Percentiles rank a stretch among this genome's conserved stretches.
Evolutionary conservation across 2,329 filamentous ascomycete genomes (phyloP).

Genomic region (Pseudopithomyces chartarum): DNA sequence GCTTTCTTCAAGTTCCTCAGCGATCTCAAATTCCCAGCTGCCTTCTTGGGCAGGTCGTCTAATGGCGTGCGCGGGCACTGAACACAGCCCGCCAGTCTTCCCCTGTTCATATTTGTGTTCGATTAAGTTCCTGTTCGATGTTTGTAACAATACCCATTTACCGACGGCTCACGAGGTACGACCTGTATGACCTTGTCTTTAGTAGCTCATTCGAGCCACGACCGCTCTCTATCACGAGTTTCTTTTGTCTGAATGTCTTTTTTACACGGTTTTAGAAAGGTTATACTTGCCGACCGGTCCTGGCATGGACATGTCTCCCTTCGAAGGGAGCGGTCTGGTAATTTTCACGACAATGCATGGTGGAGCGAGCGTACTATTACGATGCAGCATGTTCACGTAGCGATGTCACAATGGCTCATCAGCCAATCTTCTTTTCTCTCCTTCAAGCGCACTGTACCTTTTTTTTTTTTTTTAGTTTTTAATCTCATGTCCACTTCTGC

Average conservation of each 20-base stretch:
- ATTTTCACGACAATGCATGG: slow-evolving; percentile 23
- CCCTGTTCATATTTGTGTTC: slow-evolving; percentile 39
- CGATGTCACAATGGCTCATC: slow-evolving; percentile 32
- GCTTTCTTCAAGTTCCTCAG: slow-evolving; percentile 46
- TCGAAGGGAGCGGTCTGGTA: slow-evolving; percentile 23
- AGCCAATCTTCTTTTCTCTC: slow-evolving; percentile 20
- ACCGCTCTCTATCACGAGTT: slow-evolving; percentile 43
- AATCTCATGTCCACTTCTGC: slow-evolving; percentile 31
- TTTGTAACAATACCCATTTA: slow-evolving; percentile 40
- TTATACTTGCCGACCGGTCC: slow-evolving; percentile 19
- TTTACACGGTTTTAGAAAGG: slow-evolving; percentile 27
- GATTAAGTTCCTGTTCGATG: slow-evolving; percentile 30
- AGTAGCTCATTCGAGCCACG: slow-evolving; percentile 37
- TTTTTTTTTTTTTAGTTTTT: slow-evolving; percentile 24
- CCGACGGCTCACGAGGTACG: slow-evolving; percentile 42
- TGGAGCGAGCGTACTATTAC: slow-evolving; percentile 23
- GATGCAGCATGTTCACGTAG: slow-evolving; percentile 30
- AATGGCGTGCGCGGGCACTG: slow-evolving; percentile 33
- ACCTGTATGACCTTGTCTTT: slow-evolving; percentile 41
- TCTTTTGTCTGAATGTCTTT: slow-evolving; percentile 32
- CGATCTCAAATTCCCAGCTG: slow-evolving; percentile 43
- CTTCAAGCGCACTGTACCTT: slow-evolving; percentile 15
- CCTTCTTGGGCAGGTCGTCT: slow-evolving; percentile 38
- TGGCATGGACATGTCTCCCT: slow-evolving; percentile 21
- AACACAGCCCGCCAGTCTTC: slow-evolving; percentile 15